Percentiles rank a stretch among this genome's conserved stretches.
Evolutionary conservation across 2,329 filamentous ascomycete genomes (phyloP).

Genomic region (Botrytis pseudocinerea): DNA sequence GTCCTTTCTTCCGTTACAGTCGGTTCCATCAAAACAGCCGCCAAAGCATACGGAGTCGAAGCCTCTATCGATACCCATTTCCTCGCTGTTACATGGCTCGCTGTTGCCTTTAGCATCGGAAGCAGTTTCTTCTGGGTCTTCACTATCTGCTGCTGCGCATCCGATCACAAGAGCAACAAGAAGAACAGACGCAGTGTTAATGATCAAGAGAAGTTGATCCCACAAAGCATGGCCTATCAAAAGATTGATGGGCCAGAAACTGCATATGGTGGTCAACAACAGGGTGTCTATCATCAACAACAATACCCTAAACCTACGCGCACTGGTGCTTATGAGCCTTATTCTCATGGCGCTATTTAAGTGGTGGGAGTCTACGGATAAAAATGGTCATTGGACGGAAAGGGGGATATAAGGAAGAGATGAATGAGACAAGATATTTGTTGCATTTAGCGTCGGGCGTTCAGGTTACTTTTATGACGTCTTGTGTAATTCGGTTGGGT

Average conservation of each 20-base stretch:
- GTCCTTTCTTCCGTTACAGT: constrained; percentile 70
- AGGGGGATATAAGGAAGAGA: not conserved
- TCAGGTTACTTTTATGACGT: constrained; percentile 10
- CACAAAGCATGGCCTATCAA: constrained; percentile 45
- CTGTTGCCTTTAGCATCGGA: constrained; percentile 71
- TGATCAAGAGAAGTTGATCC: constrained; percentile 38
- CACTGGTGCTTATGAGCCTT: constrained; percentile 62
- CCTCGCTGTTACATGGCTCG: constrained; percentile 75
- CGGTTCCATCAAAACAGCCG: constrained; percentile 64
- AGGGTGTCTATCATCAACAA: constrained; percentile 46
- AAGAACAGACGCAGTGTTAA: constrained; percentile 26
- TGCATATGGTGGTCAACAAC: constrained; percentile 40
- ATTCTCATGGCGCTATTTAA: constrained; percentile 56
- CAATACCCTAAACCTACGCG: constrained; percentile 39
- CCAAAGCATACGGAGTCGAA: constrained; percentile 70
- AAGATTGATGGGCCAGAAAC: constrained; percentile 46
- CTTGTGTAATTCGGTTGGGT: constrained; percentile 12
- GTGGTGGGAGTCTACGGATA: not conserved
- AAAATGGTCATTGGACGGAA: not conserved
- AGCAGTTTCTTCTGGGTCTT: constrained; percentile 89
- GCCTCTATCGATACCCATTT: constrained; percentile 67
- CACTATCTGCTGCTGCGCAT: constrained; percentile 81
- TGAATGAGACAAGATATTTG: not conserved
- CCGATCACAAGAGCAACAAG: constrained; percentile 29
- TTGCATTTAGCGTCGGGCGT: constrained; percentile 26